Percentiles rank a stretch among this genome's conserved stretches.
phyloP scores from a whole-genome alignment of 1,284 basidiomycete species.

The Puccinia horiana region DNA sequence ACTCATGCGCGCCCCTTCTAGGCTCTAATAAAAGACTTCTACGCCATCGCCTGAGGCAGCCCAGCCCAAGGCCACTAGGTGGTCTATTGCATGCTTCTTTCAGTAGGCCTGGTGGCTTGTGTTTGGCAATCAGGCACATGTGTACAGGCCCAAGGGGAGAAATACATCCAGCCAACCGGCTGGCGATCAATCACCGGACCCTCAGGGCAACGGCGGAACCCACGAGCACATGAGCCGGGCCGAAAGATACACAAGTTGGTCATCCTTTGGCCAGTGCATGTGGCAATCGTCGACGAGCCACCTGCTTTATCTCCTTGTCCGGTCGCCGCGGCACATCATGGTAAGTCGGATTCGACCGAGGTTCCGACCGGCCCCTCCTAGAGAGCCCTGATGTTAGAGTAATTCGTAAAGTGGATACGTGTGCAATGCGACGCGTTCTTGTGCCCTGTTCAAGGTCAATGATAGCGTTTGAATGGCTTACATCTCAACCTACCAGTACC shows the following conservation, averaged over 20 bases:
- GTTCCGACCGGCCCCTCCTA: no score
- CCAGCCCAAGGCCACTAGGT: background rate
- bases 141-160: slow-evolving; percentile 1
- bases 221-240: background rate
- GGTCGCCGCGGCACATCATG: background rate
- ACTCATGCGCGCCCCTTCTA: background rate
- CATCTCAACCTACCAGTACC: no score
- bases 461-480: background rate
- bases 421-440: no score
- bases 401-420: no score
- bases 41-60: background rate
- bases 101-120: slow-evolving; percentile 4
- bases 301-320: background rate
- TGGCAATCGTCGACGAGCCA: background rate
- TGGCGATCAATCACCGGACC: background rate
- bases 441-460: background rate
- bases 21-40: background rate
- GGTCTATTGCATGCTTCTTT: background rate
- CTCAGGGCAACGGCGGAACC: background rate
- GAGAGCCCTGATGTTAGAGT: no score
- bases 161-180: background rate
- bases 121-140: background rate
- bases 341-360: background rate
- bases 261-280: background rate
- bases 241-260: background rate